These are phyloP conservation scores for Calonectria multiphialidica DNA, from an alignment of 2,329 filamentous ascomycete species.

Conservation along the genomic window DNA sequence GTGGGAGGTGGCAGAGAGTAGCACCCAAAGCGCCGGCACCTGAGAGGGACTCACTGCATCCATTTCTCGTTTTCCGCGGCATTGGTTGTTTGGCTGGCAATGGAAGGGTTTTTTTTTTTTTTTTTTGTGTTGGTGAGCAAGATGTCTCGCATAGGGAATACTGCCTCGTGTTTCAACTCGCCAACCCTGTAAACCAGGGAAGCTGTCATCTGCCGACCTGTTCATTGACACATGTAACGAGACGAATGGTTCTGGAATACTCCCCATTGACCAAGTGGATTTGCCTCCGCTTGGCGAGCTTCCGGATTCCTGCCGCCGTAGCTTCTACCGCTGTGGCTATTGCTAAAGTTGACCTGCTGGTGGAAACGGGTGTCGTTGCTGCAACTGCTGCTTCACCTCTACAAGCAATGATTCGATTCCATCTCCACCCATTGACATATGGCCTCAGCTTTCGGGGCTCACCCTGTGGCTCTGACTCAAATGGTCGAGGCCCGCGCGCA, in stretches of 20 bases:
- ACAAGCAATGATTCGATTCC: conserved; percentile 12
- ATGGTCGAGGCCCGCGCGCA: conserved; percentile 4
- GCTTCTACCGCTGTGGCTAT: not conserved
- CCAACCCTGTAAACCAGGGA: not conserved
- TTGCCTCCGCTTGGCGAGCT: not conserved
- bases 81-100: not conserved
- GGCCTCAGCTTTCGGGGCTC: conserved; percentile 20
- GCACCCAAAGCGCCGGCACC: not conserved
- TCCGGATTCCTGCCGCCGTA: not conserved
- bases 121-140: not conserved
- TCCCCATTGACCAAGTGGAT: not conserved
- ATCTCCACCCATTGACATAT: conserved; percentile 10
- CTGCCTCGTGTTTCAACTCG: conserved; percentile 1
- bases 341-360: not conserved
- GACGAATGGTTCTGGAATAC: not conserved
- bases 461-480: conserved; percentile 8
- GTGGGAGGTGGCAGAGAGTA: conserved; percentile 5
- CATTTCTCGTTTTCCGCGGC: not conserved
- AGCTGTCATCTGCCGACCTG: not conserved
- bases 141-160: not conserved
- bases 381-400: not conserved
- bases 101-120: not conserved
- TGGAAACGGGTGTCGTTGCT: not conserved
- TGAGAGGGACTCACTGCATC: not conserved
- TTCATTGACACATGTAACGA: not conserved